Conservation (phyloP, 805 yeast genomes). For the Wickerhamomyces chambardii region DNA sequence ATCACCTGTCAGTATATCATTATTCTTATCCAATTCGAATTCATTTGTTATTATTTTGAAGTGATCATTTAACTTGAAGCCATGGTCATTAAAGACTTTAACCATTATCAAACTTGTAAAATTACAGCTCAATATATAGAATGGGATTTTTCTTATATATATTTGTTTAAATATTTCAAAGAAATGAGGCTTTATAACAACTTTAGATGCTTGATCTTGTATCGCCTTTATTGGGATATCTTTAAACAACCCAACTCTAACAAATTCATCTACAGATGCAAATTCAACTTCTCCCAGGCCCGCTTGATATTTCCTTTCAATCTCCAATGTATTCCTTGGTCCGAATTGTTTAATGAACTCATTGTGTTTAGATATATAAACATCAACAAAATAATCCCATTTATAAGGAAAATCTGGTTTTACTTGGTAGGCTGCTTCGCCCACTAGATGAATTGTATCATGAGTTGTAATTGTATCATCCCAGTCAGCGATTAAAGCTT, state of each 20-base stretch:
- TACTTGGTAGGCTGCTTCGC: slow-evolving; percentile 32
- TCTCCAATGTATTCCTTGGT: slow-evolving; percentile 21
- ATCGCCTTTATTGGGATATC: slow-evolving; percentile 27
- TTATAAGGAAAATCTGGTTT: slow-evolving; percentile 28
- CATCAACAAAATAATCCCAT: slow-evolving; percentile 33
- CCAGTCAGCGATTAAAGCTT: slow-evolving; percentile 44
- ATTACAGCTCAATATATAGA: slow-evolving; percentile 46
- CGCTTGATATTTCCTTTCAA: slow-evolving; percentile 36
- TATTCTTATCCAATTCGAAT: slow-evolving; percentile 29
- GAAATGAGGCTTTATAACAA: slow-evolving; percentile 27
- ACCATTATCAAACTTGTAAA: slow-evolving; percentile 48
- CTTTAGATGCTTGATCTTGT: slow-evolving; percentile 22
- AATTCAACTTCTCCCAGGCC: slow-evolving; percentile 37
- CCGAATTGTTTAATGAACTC: slow-evolving; percentile 22
- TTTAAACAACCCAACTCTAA: slow-evolving; percentile 27
- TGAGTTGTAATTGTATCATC: slow-evolving; percentile 52
- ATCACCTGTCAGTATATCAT: slow-evolving; percentile 18
- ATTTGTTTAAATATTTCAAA: slow-evolving; percentile 11
- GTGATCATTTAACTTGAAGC: slow-evolving; percentile 10
- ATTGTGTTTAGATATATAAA: slow-evolving; percentile 29
- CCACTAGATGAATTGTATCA: slow-evolving; percentile 48
- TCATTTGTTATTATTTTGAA: slow-evolving; percentile 40
- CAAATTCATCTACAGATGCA: slow-evolving; percentile 36
- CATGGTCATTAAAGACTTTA: slow-evolving; percentile 16
- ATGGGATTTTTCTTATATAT: slow-evolving; percentile 19